Conservation (phyloP, 2,329 filamentous ascomycete species). For the Alternaria metachromatica region DNA sequence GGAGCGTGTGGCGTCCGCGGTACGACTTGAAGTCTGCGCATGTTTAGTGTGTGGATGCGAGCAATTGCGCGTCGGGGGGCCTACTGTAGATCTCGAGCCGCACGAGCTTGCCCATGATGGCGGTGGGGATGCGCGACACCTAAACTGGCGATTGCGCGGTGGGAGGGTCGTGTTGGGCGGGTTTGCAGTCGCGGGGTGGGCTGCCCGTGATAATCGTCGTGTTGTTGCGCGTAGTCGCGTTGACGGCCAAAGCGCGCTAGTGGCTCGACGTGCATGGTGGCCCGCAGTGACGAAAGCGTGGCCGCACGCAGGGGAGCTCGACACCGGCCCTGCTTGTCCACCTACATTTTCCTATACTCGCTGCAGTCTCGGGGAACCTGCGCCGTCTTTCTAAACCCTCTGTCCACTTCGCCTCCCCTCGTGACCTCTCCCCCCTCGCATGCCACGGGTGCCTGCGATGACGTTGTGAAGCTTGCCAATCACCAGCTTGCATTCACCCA, state of each 20-base stretch:
- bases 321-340: neutral
- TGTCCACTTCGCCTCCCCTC: neutral
- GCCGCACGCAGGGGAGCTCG: neutral
- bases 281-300: slow-evolving; percentile 34
- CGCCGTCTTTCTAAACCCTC: neutral
- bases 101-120: slow-evolving; percentile 89
- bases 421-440: slow-evolving; percentile 11
- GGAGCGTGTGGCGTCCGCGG: slow-evolving; percentile 91
- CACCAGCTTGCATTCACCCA: slow-evolving; percentile 38
- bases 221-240: slow-evolving; percentile 23
- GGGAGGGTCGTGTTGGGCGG: slow-evolving; percentile 4
- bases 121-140: slow-evolving; percentile 23
- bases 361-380: neutral
- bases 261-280: slow-evolving; percentile 5
- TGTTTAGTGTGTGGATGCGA: slow-evolving; percentile 16
- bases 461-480: slow-evolving; percentile 37
- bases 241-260: slow-evolving; percentile 20
- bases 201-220: slow-evolving; percentile 5
- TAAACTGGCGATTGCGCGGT: slow-evolving; percentile 15
- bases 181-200: slow-evolving; percentile 8
- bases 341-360: neutral
- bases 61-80: slow-evolving; percentile 35
- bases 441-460: slow-evolving; percentile 17
- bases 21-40: slow-evolving; percentile 95
- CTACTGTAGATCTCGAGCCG: slow-evolving; percentile 91